These are phyloP conservation scores for Galerina sulciceps DNA, from an alignment of 768 basidiomycete species.

Conservation along the genomic window DNA sequence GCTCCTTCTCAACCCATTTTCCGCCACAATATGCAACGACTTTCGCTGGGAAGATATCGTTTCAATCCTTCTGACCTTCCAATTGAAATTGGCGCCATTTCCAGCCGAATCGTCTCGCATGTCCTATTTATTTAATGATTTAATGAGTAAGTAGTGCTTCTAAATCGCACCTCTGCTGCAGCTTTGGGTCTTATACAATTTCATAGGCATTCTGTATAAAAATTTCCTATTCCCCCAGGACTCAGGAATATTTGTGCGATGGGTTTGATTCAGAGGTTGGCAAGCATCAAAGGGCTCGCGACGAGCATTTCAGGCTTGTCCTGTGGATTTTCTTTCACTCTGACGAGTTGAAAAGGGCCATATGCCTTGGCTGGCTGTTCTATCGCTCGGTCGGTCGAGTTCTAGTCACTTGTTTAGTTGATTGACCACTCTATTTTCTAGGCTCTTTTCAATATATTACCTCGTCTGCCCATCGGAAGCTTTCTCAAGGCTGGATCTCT, in stretches of 20 bases:
- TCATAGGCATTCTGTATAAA: conserved; percentile 23
- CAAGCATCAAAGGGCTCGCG: conserved; percentile 24
- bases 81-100: conserved; percentile 25
- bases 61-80: conserved; percentile 25
- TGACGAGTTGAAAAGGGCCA: conserved; percentile 15
- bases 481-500: background rate
- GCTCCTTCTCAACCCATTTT: conserved; percentile 19
- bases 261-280: conserved; percentile 21
- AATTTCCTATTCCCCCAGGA: conserved; percentile 27
- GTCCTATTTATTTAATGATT: conserved; percentile 27
- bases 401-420: background rate
- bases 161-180: background rate
- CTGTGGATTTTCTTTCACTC: background rate
- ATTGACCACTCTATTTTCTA: background rate
- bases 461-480: background rate
- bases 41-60: conserved; percentile 14
- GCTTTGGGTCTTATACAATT: background rate
- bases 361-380: conserved; percentile 24
- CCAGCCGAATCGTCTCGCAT: conserved; percentile 24
- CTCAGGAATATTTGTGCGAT: conserved; percentile 17
- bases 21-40: conserved; percentile 20
- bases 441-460: conserved; percentile 7
- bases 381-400: conserved; percentile 22
- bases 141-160: conserved; percentile 18
- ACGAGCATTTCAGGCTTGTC: conserved; percentile 14